A percentile compares a stretch with the other conserved stretches of the same genome.
Conservation (phyloP, 768 basidiomycete genomes). For the Kwoniella sp. region DNA sequence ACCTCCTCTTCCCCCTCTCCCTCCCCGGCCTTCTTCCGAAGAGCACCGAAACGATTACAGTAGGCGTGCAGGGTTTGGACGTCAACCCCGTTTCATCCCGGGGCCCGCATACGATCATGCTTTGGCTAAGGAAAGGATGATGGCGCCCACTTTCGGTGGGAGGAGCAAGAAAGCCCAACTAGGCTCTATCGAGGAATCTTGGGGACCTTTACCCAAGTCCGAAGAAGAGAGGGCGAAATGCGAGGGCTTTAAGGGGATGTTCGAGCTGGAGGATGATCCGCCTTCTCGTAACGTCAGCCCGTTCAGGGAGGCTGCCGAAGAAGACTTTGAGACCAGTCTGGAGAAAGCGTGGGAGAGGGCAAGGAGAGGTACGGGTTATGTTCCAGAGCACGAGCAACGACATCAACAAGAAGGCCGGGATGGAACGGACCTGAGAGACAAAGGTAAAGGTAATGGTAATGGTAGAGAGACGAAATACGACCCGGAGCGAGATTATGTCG, state of each 20-base stretch:
- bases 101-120: slow-evolving; percentile 7
- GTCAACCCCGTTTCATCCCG: slow-evolving; percentile 20
- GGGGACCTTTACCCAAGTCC: slow-evolving; percentile 23
- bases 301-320: slow-evolving; percentile 20
- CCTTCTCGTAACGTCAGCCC: slow-evolving; percentile 36
- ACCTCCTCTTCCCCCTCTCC: too few relatives aligned
- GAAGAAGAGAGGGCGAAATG: background rate
- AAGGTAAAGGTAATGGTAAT: too few relatives aligned
- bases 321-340: background rate
- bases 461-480: too few relatives aligned
- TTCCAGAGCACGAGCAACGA: background rate
- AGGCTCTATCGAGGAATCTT: slow-evolving; percentile 39
- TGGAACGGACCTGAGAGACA: too few relatives aligned
- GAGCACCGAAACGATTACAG: too few relatives aligned
- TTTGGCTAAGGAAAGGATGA: slow-evolving; percentile 14
- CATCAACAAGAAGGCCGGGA: too few relatives aligned
- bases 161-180: slow-evolving; percentile 38
- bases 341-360: slow-evolving; percentile 9
- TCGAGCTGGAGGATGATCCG: slow-evolving; percentile 38
- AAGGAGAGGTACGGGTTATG: slow-evolving; percentile 8
- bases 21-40: too few relatives aligned
- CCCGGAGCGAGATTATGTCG: too few relatives aligned
- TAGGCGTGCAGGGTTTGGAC: too few relatives aligned
- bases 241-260: slow-evolving; percentile 34
- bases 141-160: slow-evolving; percentile 30